Evolutionary conservation across 768 basidiomycete genomes (phyloP).

Genomic region (Holtermanniella nyarrowii): DNA sequence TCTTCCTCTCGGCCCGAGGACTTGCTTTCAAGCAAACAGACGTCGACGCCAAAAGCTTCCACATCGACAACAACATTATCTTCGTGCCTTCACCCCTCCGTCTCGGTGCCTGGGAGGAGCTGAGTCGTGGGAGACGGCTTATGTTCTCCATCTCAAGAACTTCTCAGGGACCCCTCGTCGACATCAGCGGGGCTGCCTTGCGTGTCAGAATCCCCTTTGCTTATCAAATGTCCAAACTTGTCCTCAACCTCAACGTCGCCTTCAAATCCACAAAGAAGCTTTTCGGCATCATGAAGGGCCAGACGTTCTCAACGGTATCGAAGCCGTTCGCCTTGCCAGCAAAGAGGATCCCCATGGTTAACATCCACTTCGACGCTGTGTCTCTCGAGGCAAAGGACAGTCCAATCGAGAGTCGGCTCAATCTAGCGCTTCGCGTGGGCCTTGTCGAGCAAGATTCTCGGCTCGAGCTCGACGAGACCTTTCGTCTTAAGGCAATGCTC

Average conservation of each 20-base stretch:
- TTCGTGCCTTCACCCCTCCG: slow-evolving; percentile 52
- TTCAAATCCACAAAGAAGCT: slow-evolving; percentile 63
- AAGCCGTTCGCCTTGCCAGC: slow-evolving; percentile 61
- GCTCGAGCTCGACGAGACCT: slow-evolving; percentile 66
- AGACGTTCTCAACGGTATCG: slow-evolving; percentile 50
- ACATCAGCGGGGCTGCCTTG: slow-evolving; percentile 53
- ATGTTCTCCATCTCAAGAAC: slow-evolving; percentile 42
- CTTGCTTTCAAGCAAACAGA: slow-evolving; percentile 1
- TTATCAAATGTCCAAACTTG: slow-evolving; percentile 63
- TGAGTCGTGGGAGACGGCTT: slow-evolving; percentile 54
- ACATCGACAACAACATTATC: slow-evolving; percentile 41
- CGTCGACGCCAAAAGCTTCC: slow-evolving; percentile 32
- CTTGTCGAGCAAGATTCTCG: slow-evolving; percentile 60
- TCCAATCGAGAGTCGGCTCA: slow-evolving; percentile 66
- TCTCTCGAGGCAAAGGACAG: slow-evolving; percentile 75
- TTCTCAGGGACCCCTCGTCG: slow-evolving; percentile 38
- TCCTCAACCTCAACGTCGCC: slow-evolving; percentile 58
- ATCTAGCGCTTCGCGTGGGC: slow-evolving; percentile 63
- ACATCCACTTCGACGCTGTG: slow-evolving; percentile 52
- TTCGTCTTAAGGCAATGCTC: slow-evolving; percentile 63
- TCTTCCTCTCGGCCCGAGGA: slow-evolving; percentile 24
- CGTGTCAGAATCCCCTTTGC: slow-evolving; percentile 70
- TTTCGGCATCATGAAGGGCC: slow-evolving; percentile 47
- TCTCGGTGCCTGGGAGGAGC: slow-evolving; percentile 61
- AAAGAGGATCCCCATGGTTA: slow-evolving; percentile 58